Percentiles rank a stretch among this genome's conserved stretches.
phyloP scores from a whole-genome alignment of 768 basidiomycete genomes.

The Termitomyces sp. region DNA sequence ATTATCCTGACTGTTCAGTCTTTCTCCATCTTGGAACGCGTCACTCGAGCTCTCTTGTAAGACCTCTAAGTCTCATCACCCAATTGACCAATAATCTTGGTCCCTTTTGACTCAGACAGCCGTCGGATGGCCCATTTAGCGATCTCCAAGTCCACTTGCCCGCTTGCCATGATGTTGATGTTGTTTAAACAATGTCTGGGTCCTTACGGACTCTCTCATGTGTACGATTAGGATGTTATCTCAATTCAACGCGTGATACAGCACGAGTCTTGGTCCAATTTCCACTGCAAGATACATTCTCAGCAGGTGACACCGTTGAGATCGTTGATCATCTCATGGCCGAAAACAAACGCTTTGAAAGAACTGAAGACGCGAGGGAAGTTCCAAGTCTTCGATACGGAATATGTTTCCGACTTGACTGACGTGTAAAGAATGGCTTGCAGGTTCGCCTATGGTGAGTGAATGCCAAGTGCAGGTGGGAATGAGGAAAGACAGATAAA shows the following conservation, averaged over 20 bases:
- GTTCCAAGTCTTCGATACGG: neutral
- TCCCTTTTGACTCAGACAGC: no score
- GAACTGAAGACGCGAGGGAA: neutral
- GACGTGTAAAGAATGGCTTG: neutral
- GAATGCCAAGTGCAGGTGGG: neutral
- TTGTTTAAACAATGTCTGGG: neutral
- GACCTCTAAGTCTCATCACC: neutral
- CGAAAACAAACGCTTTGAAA: neutral
- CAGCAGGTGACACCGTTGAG: neutral
- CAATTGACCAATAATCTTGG: no score
- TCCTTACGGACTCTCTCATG: neutral
- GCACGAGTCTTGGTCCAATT: neutral
- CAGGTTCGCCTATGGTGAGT: neutral
- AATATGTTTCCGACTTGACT: neutral
- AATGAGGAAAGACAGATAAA: conserved; percentile 7
- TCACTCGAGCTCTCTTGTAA: neutral
- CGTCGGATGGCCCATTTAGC: neutral
- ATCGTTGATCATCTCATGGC: neutral
- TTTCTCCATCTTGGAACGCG: neutral
- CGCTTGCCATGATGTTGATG: neutral
- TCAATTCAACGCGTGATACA: conserved; percentile 5
- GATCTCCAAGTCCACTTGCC: neutral
- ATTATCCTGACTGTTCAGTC: neutral
- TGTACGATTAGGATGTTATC: neutral
- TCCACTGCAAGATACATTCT: neutral